phyloP scores from a whole-genome alignment of 2,329 filamentous ascomycete genomes.

The Penicillium sp. region DNA sequence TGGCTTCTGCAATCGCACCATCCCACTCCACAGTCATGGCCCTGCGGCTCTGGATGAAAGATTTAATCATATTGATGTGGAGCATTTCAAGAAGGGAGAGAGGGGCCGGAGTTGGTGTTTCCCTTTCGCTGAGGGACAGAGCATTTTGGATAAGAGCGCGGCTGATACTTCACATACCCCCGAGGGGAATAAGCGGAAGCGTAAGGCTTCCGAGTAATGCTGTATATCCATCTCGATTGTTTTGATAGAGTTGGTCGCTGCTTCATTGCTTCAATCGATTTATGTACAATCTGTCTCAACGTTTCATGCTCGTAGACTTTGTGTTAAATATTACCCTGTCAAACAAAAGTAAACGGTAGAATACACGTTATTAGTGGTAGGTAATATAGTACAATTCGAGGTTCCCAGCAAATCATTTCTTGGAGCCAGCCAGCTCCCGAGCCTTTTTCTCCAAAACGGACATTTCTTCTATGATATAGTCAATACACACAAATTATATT shows the following conservation, averaged over 20 bases:
- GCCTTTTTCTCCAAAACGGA: conserved; percentile 34
- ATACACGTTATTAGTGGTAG: neutral
- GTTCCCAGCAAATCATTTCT: conserved; percentile 21
- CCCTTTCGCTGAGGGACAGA: conserved; percentile 7
- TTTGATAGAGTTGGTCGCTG: neutral
- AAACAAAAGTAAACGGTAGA: neutral
- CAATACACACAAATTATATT: neutral
- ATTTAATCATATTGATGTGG: conserved; percentile 68
- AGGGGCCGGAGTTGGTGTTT: conserved; percentile 34
- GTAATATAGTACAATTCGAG: conserved; percentile 12
- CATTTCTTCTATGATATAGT: conserved; percentile 29
- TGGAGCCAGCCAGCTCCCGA: conserved; percentile 28
- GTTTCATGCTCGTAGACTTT: neutral
- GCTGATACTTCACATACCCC: neutral
- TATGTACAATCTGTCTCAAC: conserved; percentile 8
- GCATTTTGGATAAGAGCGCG: neutral
- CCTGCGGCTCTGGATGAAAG: conserved; percentile 57
- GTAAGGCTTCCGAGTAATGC: conserved; percentile 7
- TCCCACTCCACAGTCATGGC: conserved; percentile 50
- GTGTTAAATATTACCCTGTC: neutral
- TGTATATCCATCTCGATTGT: neutral
- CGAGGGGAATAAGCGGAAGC: conserved; percentile 10
- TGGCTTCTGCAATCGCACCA: conserved; percentile 65
- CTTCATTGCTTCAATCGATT: conserved; percentile 3
- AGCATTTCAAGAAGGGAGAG: conserved; percentile 42